Percentiles rank a stretch among this genome's conserved stretches.
phyloP scores from a whole-genome alignment of 441 rosid species.

The Cnidoscolus chayamansa region DNA sequence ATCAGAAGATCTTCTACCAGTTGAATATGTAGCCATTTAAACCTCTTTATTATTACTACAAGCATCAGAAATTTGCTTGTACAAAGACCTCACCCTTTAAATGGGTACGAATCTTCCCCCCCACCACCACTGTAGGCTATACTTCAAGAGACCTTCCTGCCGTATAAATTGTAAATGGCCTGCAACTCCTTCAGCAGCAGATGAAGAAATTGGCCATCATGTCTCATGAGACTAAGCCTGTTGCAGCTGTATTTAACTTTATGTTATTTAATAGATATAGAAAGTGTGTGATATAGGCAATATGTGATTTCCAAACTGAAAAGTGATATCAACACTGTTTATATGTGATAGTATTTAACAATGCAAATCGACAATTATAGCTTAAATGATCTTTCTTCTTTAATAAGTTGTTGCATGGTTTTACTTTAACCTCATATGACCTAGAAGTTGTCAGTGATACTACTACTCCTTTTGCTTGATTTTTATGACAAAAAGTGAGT shows the following conservation, averaged over 20 bases:
- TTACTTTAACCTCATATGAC: too few species aligned
- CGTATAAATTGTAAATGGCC: neutral
- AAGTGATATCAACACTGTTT: neutral
- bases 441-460: too few species aligned
- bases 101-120: neutral
- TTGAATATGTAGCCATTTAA: constrained; percentile 10
- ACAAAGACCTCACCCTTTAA: neutral
- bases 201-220: neutral
- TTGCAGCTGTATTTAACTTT: too few species aligned
- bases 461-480: too few species aligned
- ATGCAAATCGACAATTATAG: too few species aligned
- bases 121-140: too few species aligned
- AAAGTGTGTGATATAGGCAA: neutral
- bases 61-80: neutral
- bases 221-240: neutral
- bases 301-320: neutral
- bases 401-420: too few species aligned
- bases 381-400: too few species aligned
- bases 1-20: constrained; percentile 38
- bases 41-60: neutral
- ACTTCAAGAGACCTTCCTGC: neutral
- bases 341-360: neutral
- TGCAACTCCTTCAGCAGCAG: neutral
- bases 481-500: too few species aligned
- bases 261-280: neutral